Evolutionary conservation across 2,329 filamentous ascomycete genomes (phyloP), one percentile per base, ranked within the genome.

Genomic region (Myrmaecium sp.): DNA sequence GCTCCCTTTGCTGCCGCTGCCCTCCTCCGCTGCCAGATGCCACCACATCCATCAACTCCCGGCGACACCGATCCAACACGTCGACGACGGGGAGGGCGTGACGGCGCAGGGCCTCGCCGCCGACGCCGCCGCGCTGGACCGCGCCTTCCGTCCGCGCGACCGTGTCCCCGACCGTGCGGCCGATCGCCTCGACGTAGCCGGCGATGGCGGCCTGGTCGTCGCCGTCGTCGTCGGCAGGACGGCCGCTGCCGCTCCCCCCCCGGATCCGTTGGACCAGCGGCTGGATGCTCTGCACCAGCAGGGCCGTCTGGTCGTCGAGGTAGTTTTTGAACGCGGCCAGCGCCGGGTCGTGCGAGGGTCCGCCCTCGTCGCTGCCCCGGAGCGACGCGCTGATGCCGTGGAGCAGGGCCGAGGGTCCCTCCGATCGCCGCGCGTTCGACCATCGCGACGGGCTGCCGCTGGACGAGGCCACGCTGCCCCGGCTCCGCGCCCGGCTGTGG

Each of bases 221-320:
- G 13, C n/a, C n/a, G 11, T 27, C 4, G 7, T 14, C 14, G 15
- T 16, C 22, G 6, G 19, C 19, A n/a, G n/a, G n/a, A n/a, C n/a
- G n/a, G 20, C 26, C 15, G 4, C 10, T 14, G 5, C 18, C 8
- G 8, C 18, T 21, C 18, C 18, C 8, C 18, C 8, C n/a, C 18
- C 18, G 67, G 33, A 91, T 73, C 31, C 70, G 64, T 30, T 66
- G 58, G 24, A 91, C 79, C 5, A 92, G 66, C n/a, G 72, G 68
- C 51, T 89, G 79, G 36, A 91, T 83, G 23, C 72, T 78, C 37
- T 81, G 71, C 14, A 89, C 74, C 32, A 92, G 64, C 3, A 72
- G 58, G 26, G 79, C 77, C 7, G 77, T 84, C 47, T 89, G 79
- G 43, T 84, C 78, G 44, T 89, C 78, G 18, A 91, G 66, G 44